Conservation (phyloP, 495 filamentous ascomycete genomes). For the Tuber umbilicatum region DNA sequence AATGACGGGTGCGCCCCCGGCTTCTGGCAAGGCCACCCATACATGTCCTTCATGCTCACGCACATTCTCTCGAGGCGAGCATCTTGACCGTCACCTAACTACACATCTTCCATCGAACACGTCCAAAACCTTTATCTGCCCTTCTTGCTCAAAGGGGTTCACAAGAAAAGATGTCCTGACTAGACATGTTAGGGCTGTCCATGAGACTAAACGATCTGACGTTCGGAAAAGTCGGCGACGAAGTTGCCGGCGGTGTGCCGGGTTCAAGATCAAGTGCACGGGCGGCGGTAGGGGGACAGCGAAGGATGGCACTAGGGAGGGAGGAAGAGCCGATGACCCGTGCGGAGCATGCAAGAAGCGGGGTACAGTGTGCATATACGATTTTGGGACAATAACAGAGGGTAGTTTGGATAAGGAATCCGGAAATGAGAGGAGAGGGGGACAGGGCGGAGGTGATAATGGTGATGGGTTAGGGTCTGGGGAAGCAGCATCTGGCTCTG, state of each 20-base stretch:
- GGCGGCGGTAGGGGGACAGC: conserved; percentile 33
- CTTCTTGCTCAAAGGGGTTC: conserved; percentile 40
- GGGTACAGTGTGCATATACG: conserved; percentile 40
- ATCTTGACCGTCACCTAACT: conserved; percentile 40
- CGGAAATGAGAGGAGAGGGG: conserved; percentile 16
- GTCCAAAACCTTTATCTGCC: conserved; percentile 40
- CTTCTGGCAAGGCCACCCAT: conserved; percentile 34
- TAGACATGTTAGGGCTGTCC: conserved; percentile 39
- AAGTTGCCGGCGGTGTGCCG: conserved; percentile 40
- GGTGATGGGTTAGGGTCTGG: conserved; percentile 36
- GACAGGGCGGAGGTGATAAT: conserved; percentile 14
- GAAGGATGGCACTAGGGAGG: conserved; percentile 35
- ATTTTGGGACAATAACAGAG: conserved; percentile 34
- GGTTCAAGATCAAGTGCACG: conserved; percentile 42
- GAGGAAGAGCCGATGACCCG: conserved; percentile 37
- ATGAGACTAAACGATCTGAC: conserved; percentile 40
- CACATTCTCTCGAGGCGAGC: conserved; percentile 40
- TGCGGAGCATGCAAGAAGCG: conserved; percentile 42
- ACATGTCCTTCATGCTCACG: conserved; percentile 40
- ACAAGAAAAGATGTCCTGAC: conserved; percentile 42
- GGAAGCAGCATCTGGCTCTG: conserved; percentile 22
- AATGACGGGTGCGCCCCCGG: conserved; percentile 4
- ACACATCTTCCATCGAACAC: conserved; percentile 40
- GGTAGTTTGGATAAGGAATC: conserved; percentile 19
- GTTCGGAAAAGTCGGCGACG: conserved; percentile 39